Percentiles rank a stretch among this genome's conserved stretches.
These are phyloP conservation scores for Aspergillus quadricinctus DNA, from an alignment of 2,329 filamentous ascomycete species.

Conservation along the genomic window DNA sequence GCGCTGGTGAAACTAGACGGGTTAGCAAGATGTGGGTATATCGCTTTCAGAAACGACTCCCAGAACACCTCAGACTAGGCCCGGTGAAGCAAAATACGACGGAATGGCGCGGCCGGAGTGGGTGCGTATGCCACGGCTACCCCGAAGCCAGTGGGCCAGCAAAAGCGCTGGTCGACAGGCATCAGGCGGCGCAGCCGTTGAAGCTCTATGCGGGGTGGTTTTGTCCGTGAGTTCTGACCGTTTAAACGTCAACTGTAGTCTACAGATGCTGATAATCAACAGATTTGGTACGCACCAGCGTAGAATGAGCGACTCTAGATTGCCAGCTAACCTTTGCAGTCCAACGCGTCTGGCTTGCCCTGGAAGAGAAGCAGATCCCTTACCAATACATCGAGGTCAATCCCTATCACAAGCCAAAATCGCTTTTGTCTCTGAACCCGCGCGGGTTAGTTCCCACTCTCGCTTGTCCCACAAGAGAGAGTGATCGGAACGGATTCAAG, in stretches of 20 bases:
- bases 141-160: conserved; percentile 44
- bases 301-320: no score
- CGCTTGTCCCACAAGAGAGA: conserved; percentile 22
- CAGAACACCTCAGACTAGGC: no score
- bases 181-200: conserved; percentile 31
- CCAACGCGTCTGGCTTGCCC: conserved; percentile 67
- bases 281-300: conserved; percentile 29
- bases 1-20: no score
- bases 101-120: no score
- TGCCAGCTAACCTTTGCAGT: conserved; percentile 33
- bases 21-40: no score
- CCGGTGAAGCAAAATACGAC: no score
- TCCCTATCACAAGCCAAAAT: conserved; percentile 67
- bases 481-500: conserved; percentile 37
- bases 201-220: conserved; percentile 74
- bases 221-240: conserved; percentile 48
- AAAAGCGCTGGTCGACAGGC: conserved; percentile 32
- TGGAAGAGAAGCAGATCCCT: conserved; percentile 67
- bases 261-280: conserved; percentile 1
- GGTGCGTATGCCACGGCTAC: conserved; percentile 14
- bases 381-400: conserved; percentile 77
- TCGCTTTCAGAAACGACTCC: no score
- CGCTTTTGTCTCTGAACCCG: conserved; percentile 67
- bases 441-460: conserved; percentile 72
- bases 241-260: no score